Percentiles rank a stretch among this genome's conserved stretches.
These are phyloP conservation scores for Colletotrichum horii DNA, from an alignment of 2,329 filamentous ascomycete genomes.

Conservation along the genomic window DNA sequence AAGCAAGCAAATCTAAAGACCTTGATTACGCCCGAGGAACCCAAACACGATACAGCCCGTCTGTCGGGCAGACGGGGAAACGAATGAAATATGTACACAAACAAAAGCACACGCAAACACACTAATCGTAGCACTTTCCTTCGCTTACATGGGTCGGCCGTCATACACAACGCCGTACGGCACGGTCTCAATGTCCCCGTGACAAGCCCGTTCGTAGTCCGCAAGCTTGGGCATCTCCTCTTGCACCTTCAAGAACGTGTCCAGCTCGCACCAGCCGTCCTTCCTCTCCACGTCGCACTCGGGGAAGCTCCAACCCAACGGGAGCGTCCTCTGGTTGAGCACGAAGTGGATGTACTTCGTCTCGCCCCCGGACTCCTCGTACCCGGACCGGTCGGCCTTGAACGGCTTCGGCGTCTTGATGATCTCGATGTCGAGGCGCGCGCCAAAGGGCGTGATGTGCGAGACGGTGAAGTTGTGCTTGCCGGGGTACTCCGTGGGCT, in stretches of 20 bases:
- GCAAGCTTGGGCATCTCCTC: constrained; percentile 62
- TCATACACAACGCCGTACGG: constrained; percentile 45
- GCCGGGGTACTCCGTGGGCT: constrained; percentile 58
- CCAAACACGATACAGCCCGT: not conserved
- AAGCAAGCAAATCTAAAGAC: not conserved
- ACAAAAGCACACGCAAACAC: not conserved
- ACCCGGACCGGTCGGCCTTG: constrained; percentile 57
- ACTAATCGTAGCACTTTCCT: not conserved
- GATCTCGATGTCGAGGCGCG: constrained; percentile 75
- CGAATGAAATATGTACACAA: not conserved
- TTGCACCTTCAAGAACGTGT: constrained; percentile 69
- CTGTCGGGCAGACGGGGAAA: not conserved
- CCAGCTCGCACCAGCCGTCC: constrained; percentile 80
- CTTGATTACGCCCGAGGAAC: not conserved
- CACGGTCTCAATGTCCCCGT: constrained; percentile 51
- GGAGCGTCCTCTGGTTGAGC: constrained; percentile 76
- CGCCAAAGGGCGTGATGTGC: constrained; percentile 74
- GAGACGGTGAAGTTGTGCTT: constrained; percentile 69
- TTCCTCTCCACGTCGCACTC: constrained; percentile 66
- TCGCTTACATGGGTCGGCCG: constrained; percentile 34
- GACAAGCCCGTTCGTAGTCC: constrained; percentile 70
- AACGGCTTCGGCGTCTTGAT: constrained; percentile 72
- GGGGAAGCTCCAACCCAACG: constrained; percentile 68
- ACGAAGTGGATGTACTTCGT: constrained; percentile 78
- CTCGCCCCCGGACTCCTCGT: constrained; percentile 52